Base-by-base conservation (phyloP, 495 filamentous ascomycete species). In the Pseudomonodictys pantanalensis region DNA sequence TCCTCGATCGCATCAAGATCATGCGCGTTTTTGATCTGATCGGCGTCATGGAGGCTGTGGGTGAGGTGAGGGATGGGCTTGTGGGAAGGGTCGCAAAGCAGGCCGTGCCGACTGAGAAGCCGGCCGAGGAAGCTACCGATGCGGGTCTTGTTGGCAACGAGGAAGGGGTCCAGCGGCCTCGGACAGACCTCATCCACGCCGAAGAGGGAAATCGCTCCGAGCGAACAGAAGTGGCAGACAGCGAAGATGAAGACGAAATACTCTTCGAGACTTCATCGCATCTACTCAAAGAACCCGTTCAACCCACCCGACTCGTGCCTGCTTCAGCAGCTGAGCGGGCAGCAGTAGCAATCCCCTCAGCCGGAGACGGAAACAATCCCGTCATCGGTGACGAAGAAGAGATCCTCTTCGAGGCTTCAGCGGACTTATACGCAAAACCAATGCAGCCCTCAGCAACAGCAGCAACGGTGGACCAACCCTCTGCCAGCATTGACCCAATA, bases 21-120 rank as follows among this genome's bases (percentile, higher is more conserved):
- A 79, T 82, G 55, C 65, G 79, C 2, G 77, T 86, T 5, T 85
- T 86, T 66, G 83, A 87, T 59, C 63, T 83, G 18, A 75, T 80
- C 52, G 83, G 83, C 3, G 52, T 86, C 24, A 75, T 68, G 71
- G 83, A 87, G 65, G 79, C 80, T 8, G 47, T 85, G 5, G 62
- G 39, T 1, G 81, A 83, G 66, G 30, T 83, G 55, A 60, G 60
- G 23, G 62, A 68, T 5, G 57, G 46, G 22, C 52, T 72, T 8
- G 60, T 65, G 20, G 28, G 35, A 11, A 22, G 28, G 20, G 17
- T 23, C 1, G 25, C 22, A 22, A 48, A 1, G 11, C 25, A 17
- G 18, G 45, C 41, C 1, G 38, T 10, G 7, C n/a, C 2, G 23
- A 39, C 29, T 8, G 20, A 50, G 23, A 17, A 26, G 17, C 10